phyloP scores from a whole-genome alignment of 2,329 filamentous ascomycete species.

The Cercospora zeae-maydis region DNA sequence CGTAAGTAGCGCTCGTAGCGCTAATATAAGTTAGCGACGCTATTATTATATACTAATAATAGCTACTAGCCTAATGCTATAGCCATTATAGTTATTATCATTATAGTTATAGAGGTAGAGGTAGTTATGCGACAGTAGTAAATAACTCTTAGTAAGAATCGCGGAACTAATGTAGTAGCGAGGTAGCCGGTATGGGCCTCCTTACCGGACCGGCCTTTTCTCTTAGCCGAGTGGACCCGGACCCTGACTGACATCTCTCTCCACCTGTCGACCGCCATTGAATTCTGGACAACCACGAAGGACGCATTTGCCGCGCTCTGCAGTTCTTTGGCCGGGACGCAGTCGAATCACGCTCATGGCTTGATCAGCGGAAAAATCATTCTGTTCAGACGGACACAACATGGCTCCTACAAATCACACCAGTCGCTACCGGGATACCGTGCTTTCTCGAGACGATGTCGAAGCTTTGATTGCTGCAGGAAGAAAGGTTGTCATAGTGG shows the following conservation, averaged over 20 bases:
- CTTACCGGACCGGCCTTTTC: neutral
- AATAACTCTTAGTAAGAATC: no score
- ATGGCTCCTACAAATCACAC: conserved; percentile 21
- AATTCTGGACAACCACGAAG: neutral
- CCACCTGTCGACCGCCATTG: neutral
- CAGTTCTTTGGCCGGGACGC: neutral
- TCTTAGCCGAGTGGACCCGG: neutral
- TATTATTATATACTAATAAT: no score
- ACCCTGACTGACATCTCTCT: neutral
- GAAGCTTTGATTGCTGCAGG: conserved; percentile 83
- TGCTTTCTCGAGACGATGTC: conserved; percentile 44
- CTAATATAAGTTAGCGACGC: no score
- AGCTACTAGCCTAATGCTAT: no score
- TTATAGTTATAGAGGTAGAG: no score
- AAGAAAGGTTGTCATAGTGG: conserved; percentile 72
- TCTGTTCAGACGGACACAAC: neutral
- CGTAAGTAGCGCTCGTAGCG: no score
- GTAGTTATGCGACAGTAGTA: no score
- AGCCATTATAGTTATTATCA: no score
- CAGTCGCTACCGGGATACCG: conserved; percentile 25
- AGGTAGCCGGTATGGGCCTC: no score
- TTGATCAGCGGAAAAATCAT: neutral
- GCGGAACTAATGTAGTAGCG: no score
- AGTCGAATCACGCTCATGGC: neutral
- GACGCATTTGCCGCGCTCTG: neutral